These are phyloP conservation scores for Alternaria brassicicola DNA, from an alignment of 2,329 filamentous ascomycete genomes.

Conservation along the genomic window DNA sequence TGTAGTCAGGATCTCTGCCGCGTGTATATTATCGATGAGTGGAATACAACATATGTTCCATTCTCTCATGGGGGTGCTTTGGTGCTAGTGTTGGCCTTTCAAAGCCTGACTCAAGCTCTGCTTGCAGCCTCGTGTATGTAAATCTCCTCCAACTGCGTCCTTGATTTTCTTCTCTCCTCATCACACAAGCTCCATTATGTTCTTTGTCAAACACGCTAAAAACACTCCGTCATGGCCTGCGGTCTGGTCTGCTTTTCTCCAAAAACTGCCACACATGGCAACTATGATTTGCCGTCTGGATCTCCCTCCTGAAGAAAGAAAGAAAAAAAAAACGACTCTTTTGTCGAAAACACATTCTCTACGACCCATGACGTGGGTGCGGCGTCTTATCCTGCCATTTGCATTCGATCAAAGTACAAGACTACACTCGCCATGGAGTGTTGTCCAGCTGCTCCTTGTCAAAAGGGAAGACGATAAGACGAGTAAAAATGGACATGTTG, in stretches of 20 bases:
- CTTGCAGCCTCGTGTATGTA: too few species aligned
- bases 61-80: not conserved
- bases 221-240: not conserved
- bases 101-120: too few species aligned
- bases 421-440: not conserved
- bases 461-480: not conserved
- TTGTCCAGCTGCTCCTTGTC: not conserved
- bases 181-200: not conserved
- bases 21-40: not conserved
- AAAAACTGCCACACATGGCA: not conserved
- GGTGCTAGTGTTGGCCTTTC: too few species aligned
- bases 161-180: not conserved
- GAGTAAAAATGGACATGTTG: not conserved
- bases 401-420: not conserved
- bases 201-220: not conserved
- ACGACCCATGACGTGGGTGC: not conserved
- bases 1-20: not conserved
- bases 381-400: not conserved
- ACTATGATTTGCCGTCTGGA: not conserved
- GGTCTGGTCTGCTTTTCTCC: not conserved
- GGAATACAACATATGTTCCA: not conserved
- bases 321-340: not conserved
- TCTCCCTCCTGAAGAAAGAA: too few species aligned
- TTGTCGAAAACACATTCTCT: not conserved
- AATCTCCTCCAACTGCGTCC: rapidly evolving